Evolutionary conservation across 306 rosid genomes (phyloP), one percentile per base, ranked within the genome.

Genomic region (Leucaena leucocephala): DNA sequence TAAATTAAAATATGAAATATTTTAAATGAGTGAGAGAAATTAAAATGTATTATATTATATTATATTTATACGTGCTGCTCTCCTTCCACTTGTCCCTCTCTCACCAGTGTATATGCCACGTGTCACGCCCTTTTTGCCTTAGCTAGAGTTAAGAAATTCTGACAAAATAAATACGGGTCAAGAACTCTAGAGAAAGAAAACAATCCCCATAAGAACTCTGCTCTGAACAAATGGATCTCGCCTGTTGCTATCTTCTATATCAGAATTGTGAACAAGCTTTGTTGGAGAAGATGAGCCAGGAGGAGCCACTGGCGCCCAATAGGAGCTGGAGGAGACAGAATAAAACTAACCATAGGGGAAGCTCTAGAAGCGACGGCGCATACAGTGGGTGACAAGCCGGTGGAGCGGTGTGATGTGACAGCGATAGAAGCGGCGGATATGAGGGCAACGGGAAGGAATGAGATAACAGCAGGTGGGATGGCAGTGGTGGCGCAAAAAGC

Each of bases 401-500:
- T 92, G 68, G 93, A 87, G 10, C 85, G 80, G 81, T 83, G 90
- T 19, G 93, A 92, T 3, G 98, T 91, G 0, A 86, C 92, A 0
- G 93, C 94, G 0, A 90, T 94, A 72, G 91, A 88, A 72, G 98
- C 93, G 0, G 98, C 94, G 3, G 96, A 90, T 84, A 86, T 79
- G 45, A 85, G 92, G 57, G 92, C 90, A 0, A 90, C 90, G 0
- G 88, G 96, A 7, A 87, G 76, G 19, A 87, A 75, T 50, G 89
- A 45, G 2, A 39, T 88, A 9, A 6, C 8, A 2, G 91, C 93
- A 0, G 91, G 94, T 10, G 96, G 98, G 14, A 64, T 89, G 1
- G 88, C 88, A 0, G 80, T 91, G 11, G 70, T 66, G 5, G 94
- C 97, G 42, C 91, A 89, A 74, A 88, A 89, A 0, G 98, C 93